Percentiles rank a stretch among this genome's conserved stretches.
phyloP scores from a whole-genome alignment of 495 filamentous ascomycete genomes.

The Tuber aestivum region DNA sequence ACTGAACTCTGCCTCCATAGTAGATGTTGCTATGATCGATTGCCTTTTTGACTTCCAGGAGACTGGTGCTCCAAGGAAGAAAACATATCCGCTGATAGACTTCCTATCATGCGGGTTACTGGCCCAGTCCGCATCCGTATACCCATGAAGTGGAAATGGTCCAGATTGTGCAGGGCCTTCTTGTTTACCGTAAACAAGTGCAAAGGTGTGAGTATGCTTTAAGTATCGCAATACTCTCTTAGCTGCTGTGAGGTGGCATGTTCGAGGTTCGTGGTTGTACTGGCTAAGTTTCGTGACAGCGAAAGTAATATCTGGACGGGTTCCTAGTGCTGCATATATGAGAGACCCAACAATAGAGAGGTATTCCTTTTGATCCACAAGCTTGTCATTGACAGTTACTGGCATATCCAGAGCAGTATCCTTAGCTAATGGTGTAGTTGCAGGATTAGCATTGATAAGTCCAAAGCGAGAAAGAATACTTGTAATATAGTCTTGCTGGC shows the following conservation, averaged over 20 bases:
- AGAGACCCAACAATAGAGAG: not conserved
- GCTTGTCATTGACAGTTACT: not conserved
- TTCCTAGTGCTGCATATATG: not conserved
- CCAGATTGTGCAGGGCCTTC: too few relatives aligned
- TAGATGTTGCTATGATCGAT: too few relatives aligned
- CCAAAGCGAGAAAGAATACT: too few relatives aligned
- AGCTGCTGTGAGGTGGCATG: not conserved
- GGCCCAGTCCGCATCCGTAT: slow-evolving; percentile 13
- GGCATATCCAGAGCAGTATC: too few relatives aligned
- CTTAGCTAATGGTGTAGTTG: too few relatives aligned
- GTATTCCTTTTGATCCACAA: not conserved
- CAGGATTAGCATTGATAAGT: too few relatives aligned
- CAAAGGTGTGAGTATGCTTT: not conserved
- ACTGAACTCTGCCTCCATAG: too few relatives aligned
- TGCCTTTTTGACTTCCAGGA: too few relatives aligned
- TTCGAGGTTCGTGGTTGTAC: not conserved
- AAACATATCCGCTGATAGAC: slow-evolving; percentile 12
- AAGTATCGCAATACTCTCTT: slow-evolving; percentile 3
- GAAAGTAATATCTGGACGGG: not conserved
- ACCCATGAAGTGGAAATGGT: slow-evolving; percentile 7
- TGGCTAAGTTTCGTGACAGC: not conserved
- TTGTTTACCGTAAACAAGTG: too few relatives aligned
- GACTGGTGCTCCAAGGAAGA: not conserved
- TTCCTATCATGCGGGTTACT: not conserved
- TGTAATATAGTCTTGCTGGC: too few relatives aligned